Percentiles rank a stretch among this genome's conserved stretches.
phyloP scores from a whole-genome alignment of 305 asterid species.

The Galium porrigens region DNA sequence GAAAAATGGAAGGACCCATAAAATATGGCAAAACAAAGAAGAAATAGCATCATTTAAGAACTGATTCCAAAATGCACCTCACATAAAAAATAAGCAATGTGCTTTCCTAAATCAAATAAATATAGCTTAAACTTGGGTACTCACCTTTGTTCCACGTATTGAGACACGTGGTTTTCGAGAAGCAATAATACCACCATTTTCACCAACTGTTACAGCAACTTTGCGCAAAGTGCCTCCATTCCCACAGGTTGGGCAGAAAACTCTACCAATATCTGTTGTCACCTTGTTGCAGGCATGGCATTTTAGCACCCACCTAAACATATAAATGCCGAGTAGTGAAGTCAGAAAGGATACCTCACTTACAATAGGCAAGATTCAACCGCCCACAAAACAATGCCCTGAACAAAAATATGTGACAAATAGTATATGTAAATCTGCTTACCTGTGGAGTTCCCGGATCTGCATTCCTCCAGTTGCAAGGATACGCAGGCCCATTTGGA shows the following conservation, averaged over 20 bases:
- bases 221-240: constrained; percentile 92
- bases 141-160: constrained; percentile 87
- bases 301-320: constrained; percentile 79
- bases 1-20: neutral
- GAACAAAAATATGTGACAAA: neutral
- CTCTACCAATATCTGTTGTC: constrained; percentile 69
- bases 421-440: neutral
- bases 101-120: neutral
- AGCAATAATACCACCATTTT: constrained; percentile 69
- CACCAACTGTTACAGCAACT: constrained; percentile 84
- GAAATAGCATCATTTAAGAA: neutral
- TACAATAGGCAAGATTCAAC: neutral
- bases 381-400: neutral
- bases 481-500: constrained; percentile 89
- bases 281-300: constrained; percentile 97
- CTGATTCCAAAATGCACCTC: neutral
- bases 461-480: constrained; percentile 98
- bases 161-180: constrained; percentile 70
- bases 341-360: neutral
- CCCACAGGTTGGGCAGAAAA: constrained; percentile 92
- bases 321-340: constrained; percentile 1
- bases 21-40: neutral
- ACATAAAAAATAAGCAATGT: neutral
- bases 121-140: constrained; percentile 7
- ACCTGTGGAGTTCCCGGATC: constrained; percentile 91